These are phyloP conservation scores for Orbilia javanica DNA, from an alignment of 2,329 filamentous ascomycete genomes.

Conservation along the genomic window DNA sequence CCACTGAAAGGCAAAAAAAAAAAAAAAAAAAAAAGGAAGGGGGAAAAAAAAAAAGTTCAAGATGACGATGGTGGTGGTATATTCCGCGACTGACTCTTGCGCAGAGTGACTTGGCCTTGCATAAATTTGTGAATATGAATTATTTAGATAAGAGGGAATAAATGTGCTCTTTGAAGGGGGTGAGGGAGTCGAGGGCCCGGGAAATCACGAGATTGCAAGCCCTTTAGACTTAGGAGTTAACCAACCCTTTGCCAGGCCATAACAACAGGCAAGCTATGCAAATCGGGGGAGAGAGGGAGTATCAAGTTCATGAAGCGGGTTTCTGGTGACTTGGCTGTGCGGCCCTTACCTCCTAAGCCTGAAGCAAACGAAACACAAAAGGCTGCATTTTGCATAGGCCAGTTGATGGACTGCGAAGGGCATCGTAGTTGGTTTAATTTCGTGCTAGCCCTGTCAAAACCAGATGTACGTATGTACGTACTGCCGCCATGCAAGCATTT, in stretches of 20 bases:
- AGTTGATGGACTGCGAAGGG: slow-evolving; percentile 13
- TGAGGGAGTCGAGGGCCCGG: slow-evolving; percentile 19
- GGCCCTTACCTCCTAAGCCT: slow-evolving; percentile 32
- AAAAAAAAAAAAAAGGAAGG: slow-evolving; percentile 14
- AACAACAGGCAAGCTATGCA: slow-evolving; percentile 4
- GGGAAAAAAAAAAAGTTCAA: not conserved
- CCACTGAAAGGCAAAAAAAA: not conserved
- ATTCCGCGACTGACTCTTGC: slow-evolving; percentile 35
- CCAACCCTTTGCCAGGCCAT: not conserved
- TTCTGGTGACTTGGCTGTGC: slow-evolving; percentile 44
- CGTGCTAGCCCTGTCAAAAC: slow-evolving; percentile 29
- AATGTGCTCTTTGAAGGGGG: slow-evolving; percentile 12
- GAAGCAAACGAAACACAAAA: slow-evolving; percentile 29
- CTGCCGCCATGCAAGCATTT: slow-evolving; percentile 11
- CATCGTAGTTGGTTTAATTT: slow-evolving; percentile 7
- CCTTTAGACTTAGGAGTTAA: not conserved
- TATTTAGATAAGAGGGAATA: slow-evolving; percentile 36
- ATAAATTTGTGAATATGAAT: slow-evolving; percentile 21
- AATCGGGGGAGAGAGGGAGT: not conserved
- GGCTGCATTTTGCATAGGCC: slow-evolving; percentile 17
- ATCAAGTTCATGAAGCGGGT: slow-evolving; percentile 11
- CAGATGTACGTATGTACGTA: slow-evolving; percentile 5
- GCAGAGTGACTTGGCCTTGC: slow-evolving; percentile 58
- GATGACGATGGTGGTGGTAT: not conserved
- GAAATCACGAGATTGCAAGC: slow-evolving; percentile 38